A percentile compares a stretch with the other conserved stretches of the same genome.
These are phyloP conservation scores for Ophiocordyceps robertsii DNA, from an alignment of 2,329 filamentous ascomycete genomes.

Conservation along the genomic window DNA sequence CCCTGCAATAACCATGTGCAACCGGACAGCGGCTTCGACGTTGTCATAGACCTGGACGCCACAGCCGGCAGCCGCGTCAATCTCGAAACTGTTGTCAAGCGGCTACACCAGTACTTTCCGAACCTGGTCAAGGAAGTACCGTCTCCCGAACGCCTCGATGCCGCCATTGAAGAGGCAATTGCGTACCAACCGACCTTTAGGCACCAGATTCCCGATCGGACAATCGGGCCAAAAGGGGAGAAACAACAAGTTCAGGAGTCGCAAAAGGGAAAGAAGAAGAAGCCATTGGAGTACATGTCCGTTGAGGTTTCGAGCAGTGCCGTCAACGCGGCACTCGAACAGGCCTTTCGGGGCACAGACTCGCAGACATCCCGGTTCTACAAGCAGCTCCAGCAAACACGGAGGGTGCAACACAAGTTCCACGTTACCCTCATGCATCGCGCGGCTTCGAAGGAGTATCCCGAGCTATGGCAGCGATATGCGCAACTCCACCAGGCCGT, in stretches of 20 bases:
- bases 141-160: constrained; percentile 59
- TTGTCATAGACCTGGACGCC: constrained; percentile 74
- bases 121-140: constrained; percentile 62
- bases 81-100: constrained; percentile 62
- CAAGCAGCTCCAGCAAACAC: constrained; percentile 55
- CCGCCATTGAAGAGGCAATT: constrained; percentile 61
- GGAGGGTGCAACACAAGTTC: constrained; percentile 72
- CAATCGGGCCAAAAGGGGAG: constrained; percentile 15
- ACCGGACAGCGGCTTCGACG: constrained; percentile 77
- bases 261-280: constrained; percentile 20
- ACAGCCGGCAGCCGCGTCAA: constrained; percentile 68
- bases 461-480: constrained; percentile 67
- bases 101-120: constrained; percentile 66
- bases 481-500: constrained; percentile 37
- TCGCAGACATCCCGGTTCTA: constrained; percentile 46
- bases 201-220: constrained; percentile 56
- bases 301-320: constrained; percentile 30
- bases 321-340: constrained; percentile 46
- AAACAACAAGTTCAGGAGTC: constrained; percentile 15
- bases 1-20: constrained; percentile 48
- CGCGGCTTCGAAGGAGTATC: constrained; percentile 42
- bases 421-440: constrained; percentile 92
- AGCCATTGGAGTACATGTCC: constrained; percentile 42
- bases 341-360: constrained; percentile 46
- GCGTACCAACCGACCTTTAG: constrained; percentile 66